Base-by-base conservation (phyloP, 306 rosid species). In the Heteromeles arbutifolia region DNA sequence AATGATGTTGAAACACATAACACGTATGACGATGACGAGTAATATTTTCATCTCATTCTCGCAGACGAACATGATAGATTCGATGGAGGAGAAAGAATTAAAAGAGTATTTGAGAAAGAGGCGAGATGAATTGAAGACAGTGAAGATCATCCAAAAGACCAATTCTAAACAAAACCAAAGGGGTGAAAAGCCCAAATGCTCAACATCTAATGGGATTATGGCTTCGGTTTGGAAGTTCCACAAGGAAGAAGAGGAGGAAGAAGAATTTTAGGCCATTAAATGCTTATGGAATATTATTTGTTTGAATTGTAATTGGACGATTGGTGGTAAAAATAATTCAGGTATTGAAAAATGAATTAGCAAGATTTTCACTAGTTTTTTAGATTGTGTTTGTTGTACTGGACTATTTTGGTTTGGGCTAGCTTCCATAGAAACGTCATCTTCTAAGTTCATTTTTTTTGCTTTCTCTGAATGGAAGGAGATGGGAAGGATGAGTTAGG, bases 171-270 rank as follows among this genome's bases (percentile, higher is more conserved):
- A 59, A 28, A 80, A 59, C 31, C 82, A 76, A 37, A 64, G 70
- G 54, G 48, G 10, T 67, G 82, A 74, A 48, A 70, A 79, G 22
- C 29, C 83, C 11, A 81, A 78, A 19, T 62, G 73, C 56, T 81
- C 77, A 31, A 59, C 81, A 24, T 78, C 83, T 11, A 26, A 54
- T 67, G 83, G 83, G 41, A 78, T 84, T 48, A 75, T 84, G 85
- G 83, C 79, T 68, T 82, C 88, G 4, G 88, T 85, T 34, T 79
- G 84, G 85, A 85, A 85, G 77, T 82, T 82, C 28, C 86, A 85
- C 70, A 79, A 75, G 65, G 77, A 85, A 67, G 84, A 85, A 41
- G 45, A 69, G 63, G 11, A 70, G 71, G 4, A 29, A 31, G 17
- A 26, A 15, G n/a, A 62, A 62, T 62, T 28, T 62, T 29, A 28